phyloP scores from a whole-genome alignment of 2,329 filamentous ascomycete species.

The Podosphaera xanthii region DNA sequence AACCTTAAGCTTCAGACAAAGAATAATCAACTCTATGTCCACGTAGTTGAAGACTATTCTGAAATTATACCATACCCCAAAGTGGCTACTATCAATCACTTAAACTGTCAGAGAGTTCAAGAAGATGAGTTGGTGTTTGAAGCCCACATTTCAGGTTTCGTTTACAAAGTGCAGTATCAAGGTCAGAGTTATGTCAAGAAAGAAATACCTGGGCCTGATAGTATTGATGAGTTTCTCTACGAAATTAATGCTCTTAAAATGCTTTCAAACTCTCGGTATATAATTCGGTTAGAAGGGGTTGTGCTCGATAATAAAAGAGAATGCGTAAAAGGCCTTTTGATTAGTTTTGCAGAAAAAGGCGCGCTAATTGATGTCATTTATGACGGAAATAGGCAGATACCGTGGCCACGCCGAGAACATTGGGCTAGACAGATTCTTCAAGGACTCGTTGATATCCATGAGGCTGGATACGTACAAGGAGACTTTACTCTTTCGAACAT shows the following conservation, averaged over 20 bases:
- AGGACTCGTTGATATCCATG: slow-evolving; percentile 79
- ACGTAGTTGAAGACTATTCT: slow-evolving; percentile 79
- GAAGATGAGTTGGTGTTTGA: slow-evolving; percentile 68
- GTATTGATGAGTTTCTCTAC: slow-evolving; percentile 89
- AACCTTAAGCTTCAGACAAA: slow-evolving; percentile 84
- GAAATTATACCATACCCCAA: slow-evolving; percentile 80
- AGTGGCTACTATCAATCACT: slow-evolving; percentile 48
- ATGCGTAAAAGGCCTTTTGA: slow-evolving; percentile 67
- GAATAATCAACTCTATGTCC: slow-evolving; percentile 73
- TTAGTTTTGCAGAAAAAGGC: slow-evolving; percentile 68
- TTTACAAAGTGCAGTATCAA: slow-evolving; percentile 67
- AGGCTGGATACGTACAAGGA: slow-evolving; percentile 87
- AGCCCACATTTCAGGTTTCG: slow-evolving; percentile 86
- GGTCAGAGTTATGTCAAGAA: slow-evolving; percentile 71
- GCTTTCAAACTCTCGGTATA: slow-evolving; percentile 46
- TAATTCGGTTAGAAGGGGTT: slow-evolving; percentile 72
- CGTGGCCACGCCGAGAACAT: slow-evolving; percentile 51
- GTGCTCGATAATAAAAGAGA: slow-evolving; percentile 58
- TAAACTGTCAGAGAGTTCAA: slow-evolving; percentile 38
- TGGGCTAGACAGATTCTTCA: slow-evolving; percentile 86
- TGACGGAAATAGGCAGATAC: slow-evolving; percentile 38
- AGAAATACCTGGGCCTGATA: slow-evolving; percentile 88
- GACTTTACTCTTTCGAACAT: slow-evolving; percentile 97
- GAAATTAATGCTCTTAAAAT: slow-evolving; percentile 86
- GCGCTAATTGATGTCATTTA: slow-evolving; percentile 81